Evolutionary conservation across 805 yeast species (phyloP).

Genomic region (Blastobotrys peoriensis): DNA sequence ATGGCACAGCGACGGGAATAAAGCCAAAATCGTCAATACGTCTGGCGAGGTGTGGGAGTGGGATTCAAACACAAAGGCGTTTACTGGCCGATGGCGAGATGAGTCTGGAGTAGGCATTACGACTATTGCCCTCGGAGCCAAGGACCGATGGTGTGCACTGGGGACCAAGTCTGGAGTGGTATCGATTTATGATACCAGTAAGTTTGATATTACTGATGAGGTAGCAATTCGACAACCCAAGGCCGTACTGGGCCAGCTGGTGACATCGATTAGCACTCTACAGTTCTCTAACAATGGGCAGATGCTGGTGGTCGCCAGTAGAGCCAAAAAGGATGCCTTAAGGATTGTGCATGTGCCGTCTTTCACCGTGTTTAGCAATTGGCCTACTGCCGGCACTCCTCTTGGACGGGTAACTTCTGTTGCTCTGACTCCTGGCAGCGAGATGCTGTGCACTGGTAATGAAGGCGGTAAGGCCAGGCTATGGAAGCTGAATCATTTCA

Average conservation of each 20-base stretch:
- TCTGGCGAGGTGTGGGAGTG: constrained; percentile 92
- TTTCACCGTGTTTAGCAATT: constrained; percentile 79
- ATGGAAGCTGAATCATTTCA: constrained; percentile 77
- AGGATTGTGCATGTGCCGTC: constrained; percentile 82
- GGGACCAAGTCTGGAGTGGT: constrained; percentile 90
- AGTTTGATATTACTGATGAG: constrained; percentile 36
- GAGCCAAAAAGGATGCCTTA: constrained; percentile 80
- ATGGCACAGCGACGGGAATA: constrained; percentile 45
- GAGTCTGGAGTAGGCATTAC: constrained; percentile 83
- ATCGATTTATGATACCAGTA: constrained; percentile 47
- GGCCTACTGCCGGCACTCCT: constrained; percentile 98
- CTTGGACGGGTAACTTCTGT: constrained; percentile 86
- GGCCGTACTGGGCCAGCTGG: constrained; percentile 67
- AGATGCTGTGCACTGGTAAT: constrained; percentile 83
- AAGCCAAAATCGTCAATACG: constrained; percentile 57
- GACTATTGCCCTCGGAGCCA: constrained; percentile 55
- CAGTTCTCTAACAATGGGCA: constrained; percentile 86
- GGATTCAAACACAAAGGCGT: constrained; percentile 43
- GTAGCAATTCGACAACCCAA: constrained; percentile 40
- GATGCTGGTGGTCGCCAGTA: constrained; percentile 74
- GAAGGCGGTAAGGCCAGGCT: constrained; percentile 85
- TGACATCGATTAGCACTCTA: constrained; percentile 70
- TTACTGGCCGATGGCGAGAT: constrained; percentile 73
- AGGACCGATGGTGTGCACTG: constrained; percentile 76
- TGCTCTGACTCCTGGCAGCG: constrained; percentile 72